Percentiles rank a stretch among this genome's conserved stretches.
Conservation (phyloP, 768 basidiomycete genomes). For the Naganishia randhawae region DNA sequence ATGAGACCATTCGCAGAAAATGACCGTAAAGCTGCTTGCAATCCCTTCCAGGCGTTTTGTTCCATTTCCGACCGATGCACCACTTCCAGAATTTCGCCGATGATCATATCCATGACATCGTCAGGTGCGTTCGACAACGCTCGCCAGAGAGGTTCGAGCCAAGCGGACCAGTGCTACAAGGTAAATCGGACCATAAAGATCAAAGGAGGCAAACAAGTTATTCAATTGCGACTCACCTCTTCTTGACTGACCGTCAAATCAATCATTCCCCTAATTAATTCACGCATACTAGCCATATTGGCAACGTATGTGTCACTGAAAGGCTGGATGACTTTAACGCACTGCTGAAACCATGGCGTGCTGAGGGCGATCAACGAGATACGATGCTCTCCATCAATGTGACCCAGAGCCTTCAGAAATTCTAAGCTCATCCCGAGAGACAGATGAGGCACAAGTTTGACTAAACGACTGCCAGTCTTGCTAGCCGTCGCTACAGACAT, state of each 20-base stretch:
- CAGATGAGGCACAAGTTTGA: constrained; percentile 14
- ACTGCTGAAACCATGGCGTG: constrained; percentile 16
- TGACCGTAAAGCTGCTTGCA: constrained; percentile 12
- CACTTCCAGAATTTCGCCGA: constrained; percentile 22
- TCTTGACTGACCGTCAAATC: constrained; percentile 16
- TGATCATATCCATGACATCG: constrained; percentile 18
- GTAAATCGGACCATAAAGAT: not conserved
- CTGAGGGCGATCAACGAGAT: constrained; percentile 6
- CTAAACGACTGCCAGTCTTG: constrained; percentile 11
- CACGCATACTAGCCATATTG: constrained; percentile 18
- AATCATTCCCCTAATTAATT: constrained; percentile 18
- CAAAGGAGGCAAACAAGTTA: too few relatives aligned
- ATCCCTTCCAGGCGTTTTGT: constrained; percentile 9
- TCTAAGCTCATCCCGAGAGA: constrained; percentile 7
- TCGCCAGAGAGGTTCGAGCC: constrained; percentile 24
- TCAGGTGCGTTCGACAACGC: constrained; percentile 8
- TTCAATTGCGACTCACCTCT: not conserved
- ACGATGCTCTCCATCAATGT: constrained; percentile 9
- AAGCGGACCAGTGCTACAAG: constrained; percentile 19
- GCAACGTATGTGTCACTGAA: constrained; percentile 11
- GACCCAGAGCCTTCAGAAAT: constrained; percentile 6
- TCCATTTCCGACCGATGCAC: constrained; percentile 16
- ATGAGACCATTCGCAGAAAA: constrained; percentile 21
- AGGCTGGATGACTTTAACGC: constrained; percentile 14
- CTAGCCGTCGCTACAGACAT: constrained; percentile 14